Evolutionary conservation across 495 filamentous ascomycete species (phyloP).

Genomic region (Aspergillus sparsus): DNA sequence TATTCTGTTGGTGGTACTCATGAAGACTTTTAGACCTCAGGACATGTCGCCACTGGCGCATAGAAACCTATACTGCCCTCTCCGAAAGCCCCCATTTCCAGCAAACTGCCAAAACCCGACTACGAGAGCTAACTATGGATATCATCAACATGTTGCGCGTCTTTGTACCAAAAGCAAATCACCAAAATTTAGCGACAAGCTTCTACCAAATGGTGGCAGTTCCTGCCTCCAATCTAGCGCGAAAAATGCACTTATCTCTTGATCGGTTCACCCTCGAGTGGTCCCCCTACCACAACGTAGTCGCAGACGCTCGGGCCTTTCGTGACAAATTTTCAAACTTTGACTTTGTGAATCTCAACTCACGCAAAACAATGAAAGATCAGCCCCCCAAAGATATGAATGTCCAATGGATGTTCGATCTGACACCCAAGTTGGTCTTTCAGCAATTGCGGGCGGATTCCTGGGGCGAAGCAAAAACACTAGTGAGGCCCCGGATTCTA

Average conservation of each 20-base stretch:
- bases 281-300: slow-evolving; percentile 5
- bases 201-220: slow-evolving; percentile 4
- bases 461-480: slow-evolving; percentile 2
- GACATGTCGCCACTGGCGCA: slow-evolving; percentile 9
- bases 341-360: slow-evolving; percentile 8
- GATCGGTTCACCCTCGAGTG: slow-evolving; percentile 11
- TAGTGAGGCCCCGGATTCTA: slow-evolving; percentile 10
- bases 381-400: not conserved
- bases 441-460: slow-evolving; percentile 12
- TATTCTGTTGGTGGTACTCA: not conserved
- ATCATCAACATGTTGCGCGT: slow-evolving; percentile 4
- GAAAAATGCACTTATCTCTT: slow-evolving; percentile 11
- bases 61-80: slow-evolving; percentile 12
- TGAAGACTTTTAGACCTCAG: not conserved
- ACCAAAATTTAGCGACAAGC: not conserved
- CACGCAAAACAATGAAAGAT: slow-evolving; percentile 2
- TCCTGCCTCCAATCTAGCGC: slow-evolving; percentile 2
- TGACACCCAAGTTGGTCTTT: slow-evolving; percentile 6
- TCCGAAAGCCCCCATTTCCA: slow-evolving; percentile 1
- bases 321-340: slow-evolving; percentile 1
- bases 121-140: slow-evolving; percentile 6
- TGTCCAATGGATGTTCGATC: slow-evolving; percentile 12
- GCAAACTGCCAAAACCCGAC: not conserved
- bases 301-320: not conserved
- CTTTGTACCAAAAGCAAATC: not conserved